phyloP scores from a whole-genome alignment of 805 yeast genomes.

The Ogataea nonfermentans region DNA sequence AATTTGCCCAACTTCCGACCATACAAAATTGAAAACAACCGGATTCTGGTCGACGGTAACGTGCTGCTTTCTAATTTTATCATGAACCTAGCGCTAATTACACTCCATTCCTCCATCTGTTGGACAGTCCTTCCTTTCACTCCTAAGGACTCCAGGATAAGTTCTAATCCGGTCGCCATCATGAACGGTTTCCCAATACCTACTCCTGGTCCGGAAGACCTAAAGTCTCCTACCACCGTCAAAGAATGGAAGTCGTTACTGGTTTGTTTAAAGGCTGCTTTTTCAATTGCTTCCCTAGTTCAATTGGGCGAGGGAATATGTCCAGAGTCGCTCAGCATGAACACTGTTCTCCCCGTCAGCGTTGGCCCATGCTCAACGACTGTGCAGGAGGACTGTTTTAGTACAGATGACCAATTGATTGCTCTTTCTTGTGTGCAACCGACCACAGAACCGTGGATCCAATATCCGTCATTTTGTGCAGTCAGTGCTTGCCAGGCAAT shows the following conservation, averaged over 20 bases:
- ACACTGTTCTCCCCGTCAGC: slow-evolving; percentile 18
- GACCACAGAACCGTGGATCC: slow-evolving; percentile 41
- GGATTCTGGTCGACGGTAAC: slow-evolving; percentile 36
- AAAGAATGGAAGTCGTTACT: slow-evolving; percentile 35
- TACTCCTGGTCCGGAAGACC: slow-evolving; percentile 18
- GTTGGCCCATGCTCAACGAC: slow-evolving; percentile 27
- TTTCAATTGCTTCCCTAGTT: slow-evolving; percentile 34
- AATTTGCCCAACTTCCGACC: slow-evolving; percentile 17
- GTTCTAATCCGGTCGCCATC: slow-evolving; percentile 22
- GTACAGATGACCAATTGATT: slow-evolving; percentile 14
- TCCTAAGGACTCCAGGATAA: slow-evolving; percentile 24
- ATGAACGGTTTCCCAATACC: slow-evolving; percentile 27
- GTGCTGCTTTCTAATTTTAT: slow-evolving; percentile 35
- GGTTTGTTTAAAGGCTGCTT: slow-evolving; percentile 30
- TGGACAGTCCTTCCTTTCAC: slow-evolving; percentile 37
- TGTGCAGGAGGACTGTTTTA: slow-evolving; percentile 16
- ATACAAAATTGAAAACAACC: slow-evolving; percentile 18
- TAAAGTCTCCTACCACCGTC: slow-evolving; percentile 19
- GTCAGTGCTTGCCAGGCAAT: slow-evolving; percentile 31
- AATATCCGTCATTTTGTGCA: slow-evolving; percentile 36
- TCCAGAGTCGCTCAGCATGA: slow-evolving; percentile 17
- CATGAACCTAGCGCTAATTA: slow-evolving; percentile 26
- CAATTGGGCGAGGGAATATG: slow-evolving; percentile 41
- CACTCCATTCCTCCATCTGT: slow-evolving; percentile 33
- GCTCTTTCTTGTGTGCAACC: slow-evolving; percentile 21